These are phyloP conservation scores for Thraustochytrium striatum DNA, from an alignment of 352 stramenopile genomes.

Conservation along the genomic window DNA sequence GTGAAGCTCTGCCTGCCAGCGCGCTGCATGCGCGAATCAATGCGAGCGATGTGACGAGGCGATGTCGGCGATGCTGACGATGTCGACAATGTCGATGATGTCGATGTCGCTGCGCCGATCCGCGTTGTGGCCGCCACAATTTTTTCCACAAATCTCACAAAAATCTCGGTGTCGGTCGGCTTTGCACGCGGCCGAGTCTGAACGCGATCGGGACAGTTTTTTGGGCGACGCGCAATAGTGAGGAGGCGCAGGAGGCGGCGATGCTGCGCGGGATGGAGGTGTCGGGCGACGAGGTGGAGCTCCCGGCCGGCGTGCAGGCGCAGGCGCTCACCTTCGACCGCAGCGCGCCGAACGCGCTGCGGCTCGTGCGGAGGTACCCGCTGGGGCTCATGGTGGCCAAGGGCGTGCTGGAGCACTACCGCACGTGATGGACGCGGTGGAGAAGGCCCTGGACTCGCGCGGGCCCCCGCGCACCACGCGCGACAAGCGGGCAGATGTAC, in stretches of 20 bases:
- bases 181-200: background rate
- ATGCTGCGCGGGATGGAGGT: background rate
- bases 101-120: background rate
- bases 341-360: background rate
- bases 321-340: slow-evolving; percentile 16
- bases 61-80: background rate
- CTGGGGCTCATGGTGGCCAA: slow-evolving; percentile 7
- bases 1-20: background rate
- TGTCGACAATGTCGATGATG: background rate
- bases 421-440: slow-evolving; percentile 1
- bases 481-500: background rate
- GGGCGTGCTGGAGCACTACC: slow-evolving; percentile 12
- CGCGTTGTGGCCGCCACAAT: too few species aligned
- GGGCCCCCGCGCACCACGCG: background rate
- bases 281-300: slow-evolving; percentile 27
- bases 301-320: slow-evolving; percentile 30
- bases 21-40: background rate
- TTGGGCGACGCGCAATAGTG: too few species aligned
- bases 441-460: background rate
- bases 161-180: background rate
- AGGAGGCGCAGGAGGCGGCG: background rate
- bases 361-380: slow-evolving; percentile 1
- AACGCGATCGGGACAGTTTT: background rate
- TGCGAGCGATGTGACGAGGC: background rate
- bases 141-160: too few species aligned